phyloP scores from a whole-genome alignment of 2,329 filamentous ascomycete genomes.

The Pyrenochaeta sp. region DNA sequence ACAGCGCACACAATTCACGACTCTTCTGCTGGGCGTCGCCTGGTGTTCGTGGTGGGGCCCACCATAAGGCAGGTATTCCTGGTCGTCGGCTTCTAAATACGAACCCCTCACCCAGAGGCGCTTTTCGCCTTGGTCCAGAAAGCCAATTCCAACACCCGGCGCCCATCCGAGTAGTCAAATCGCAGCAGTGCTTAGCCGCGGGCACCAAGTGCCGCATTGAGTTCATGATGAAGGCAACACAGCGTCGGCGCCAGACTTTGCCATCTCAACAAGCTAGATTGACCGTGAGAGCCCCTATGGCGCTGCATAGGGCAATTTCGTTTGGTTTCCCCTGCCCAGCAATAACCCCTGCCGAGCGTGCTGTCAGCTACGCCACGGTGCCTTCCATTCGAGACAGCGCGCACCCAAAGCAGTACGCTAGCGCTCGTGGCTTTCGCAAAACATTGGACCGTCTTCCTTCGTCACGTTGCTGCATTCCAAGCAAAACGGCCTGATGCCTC shows the following conservation, averaged over 20 bases:
- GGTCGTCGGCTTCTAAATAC: too few relatives aligned
- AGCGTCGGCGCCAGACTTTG: not conserved
- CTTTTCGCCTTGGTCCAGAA: too few relatives aligned
- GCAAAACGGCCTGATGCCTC: slow-evolving; percentile 1
- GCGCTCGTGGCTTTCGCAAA: not conserved
- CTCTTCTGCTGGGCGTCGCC: slow-evolving; percentile 1
- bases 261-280: too few relatives aligned
- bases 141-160: not conserved
- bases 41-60: not conserved
- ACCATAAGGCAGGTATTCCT: too few relatives aligned
- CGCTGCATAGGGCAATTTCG: not conserved
- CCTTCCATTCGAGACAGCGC: not conserved
- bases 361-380: slow-evolving; percentile 4
- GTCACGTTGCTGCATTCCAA: not conserved
- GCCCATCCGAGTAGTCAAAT: too few relatives aligned
- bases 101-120: too few relatives aligned
- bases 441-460: slow-evolving; percentile 1
- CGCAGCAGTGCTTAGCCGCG: too few relatives aligned
- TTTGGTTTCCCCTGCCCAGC: slow-evolving; percentile 16
- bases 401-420: not conserved
- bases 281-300: too few relatives aligned
- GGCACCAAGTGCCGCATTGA: too few relatives aligned
- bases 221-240: too few relatives aligned
- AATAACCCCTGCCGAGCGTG: not conserved
- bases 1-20: slow-evolving; percentile 10